phyloP scores from a whole-genome alignment of 2,329 filamentous ascomycete genomes.

The Hypocrella siamensis region DNA sequence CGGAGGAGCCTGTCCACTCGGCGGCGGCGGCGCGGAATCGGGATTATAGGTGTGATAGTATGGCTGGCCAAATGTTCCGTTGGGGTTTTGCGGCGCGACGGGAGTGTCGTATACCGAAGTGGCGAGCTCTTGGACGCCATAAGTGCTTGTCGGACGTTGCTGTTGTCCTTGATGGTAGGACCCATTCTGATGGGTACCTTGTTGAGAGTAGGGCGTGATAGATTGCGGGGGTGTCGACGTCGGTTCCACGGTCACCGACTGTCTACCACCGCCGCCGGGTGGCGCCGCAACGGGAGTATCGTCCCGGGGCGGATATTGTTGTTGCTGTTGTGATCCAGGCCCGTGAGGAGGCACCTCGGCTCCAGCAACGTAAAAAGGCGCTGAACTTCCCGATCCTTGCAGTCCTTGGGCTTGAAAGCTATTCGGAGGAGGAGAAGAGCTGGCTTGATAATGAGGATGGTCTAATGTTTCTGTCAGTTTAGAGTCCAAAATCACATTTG shows the following conservation, averaged over 20 bases:
- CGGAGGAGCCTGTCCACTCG: constrained; percentile 16
- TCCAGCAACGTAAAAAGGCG: constrained; percentile 53
- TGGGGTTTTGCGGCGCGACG: constrained; percentile 34
- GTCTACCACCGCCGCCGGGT: not conserved
- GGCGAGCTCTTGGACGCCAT: constrained; percentile 61
- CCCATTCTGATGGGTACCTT: constrained; percentile 10
- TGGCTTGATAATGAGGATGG: constrained; percentile 29
- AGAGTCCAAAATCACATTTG: not conserved
- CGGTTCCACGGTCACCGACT: constrained; percentile 21
- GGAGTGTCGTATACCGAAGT: constrained; percentile 67
- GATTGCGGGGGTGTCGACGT: constrained; percentile 31
- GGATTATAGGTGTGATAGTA: constrained; percentile 27
- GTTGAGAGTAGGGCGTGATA: constrained; percentile 27
- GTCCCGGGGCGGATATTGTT: constrained; percentile 34
- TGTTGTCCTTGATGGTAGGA: constrained; percentile 22
- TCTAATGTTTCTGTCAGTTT: too few species aligned
- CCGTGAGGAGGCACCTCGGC: constrained; percentile 31
- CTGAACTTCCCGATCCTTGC: constrained; percentile 33
- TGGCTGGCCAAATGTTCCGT: constrained; percentile 12
- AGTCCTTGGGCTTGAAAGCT: constrained; percentile 14
- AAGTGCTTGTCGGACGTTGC: constrained; percentile 51
- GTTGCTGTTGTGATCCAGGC: constrained; percentile 17
- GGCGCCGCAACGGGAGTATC: constrained; percentile 28
- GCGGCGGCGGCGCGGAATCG: constrained; percentile 23
- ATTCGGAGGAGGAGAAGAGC: constrained; percentile 34